These are phyloP conservation scores for Tricholoma furcatifolium DNA, from an alignment of 768 basidiomycete genomes.

Conservation along the genomic window DNA sequence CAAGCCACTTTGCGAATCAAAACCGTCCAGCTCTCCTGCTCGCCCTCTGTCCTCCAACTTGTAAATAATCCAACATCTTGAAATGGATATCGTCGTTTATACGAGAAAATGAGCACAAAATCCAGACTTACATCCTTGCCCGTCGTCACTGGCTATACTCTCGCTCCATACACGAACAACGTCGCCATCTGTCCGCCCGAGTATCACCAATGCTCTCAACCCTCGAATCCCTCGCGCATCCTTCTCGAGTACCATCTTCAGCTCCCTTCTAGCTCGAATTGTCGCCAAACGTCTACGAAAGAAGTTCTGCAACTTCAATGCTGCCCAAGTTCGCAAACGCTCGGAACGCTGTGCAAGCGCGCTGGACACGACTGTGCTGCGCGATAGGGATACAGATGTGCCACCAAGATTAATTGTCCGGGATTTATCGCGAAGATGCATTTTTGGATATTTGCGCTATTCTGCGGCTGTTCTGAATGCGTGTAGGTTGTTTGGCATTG, in stretches of 20 bases:
- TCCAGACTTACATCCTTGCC: constrained; percentile 30
- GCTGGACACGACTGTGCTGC: constrained; percentile 56
- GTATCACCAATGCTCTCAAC: constrained; percentile 63
- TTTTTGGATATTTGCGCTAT: no score
- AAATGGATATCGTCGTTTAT: constrained; percentile 22
- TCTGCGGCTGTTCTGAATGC: no score
- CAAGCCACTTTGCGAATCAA: constrained; percentile 50
- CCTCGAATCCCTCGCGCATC: constrained; percentile 55
- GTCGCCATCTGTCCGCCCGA: constrained; percentile 47
- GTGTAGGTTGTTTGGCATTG: no score
- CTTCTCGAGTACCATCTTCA: constrained; percentile 49
- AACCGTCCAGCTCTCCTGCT: constrained; percentile 53
- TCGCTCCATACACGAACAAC: constrained; percentile 47
- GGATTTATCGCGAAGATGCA: no score
- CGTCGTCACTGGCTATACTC: constrained; percentile 28
- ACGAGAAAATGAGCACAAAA: no score
- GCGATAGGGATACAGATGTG: constrained; percentile 45
- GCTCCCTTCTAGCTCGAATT: constrained; percentile 35
- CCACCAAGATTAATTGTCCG: constrained; percentile 81
- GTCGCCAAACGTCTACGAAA: constrained; percentile 56
- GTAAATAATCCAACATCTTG: constrained; percentile 43
- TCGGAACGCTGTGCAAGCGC: constrained; percentile 62
- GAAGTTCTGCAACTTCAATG: constrained; percentile 64
- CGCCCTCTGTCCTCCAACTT: constrained; percentile 31
- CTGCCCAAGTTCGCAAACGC: constrained; percentile 57